phyloP scores from a whole-genome alignment of 169 alveolate species.

The Babesia ovis region DNA sequence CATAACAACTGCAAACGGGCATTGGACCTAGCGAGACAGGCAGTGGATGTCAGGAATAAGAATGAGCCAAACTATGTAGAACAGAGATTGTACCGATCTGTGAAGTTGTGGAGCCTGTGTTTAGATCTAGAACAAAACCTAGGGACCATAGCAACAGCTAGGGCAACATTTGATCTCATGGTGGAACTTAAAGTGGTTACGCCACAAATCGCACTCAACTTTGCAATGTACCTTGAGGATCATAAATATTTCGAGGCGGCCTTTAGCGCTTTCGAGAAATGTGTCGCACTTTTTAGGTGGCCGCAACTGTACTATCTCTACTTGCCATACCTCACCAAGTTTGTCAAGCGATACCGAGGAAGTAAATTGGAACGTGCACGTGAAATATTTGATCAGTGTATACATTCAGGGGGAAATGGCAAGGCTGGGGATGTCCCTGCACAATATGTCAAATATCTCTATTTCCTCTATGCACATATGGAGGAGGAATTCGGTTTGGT shows the following conservation, averaged over 20 bases:
- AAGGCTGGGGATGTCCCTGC: constrained; percentile 78
- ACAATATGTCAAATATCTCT: constrained; percentile 73
- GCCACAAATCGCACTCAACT: constrained; percentile 74
- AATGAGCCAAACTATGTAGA: constrained; percentile 34
- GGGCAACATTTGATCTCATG: constrained; percentile 74
- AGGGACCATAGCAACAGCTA: constrained; percentile 73
- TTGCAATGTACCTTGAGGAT: constrained; percentile 72
- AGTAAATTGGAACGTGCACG: constrained; percentile 91
- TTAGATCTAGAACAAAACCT: constrained; percentile 75
- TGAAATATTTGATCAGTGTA: constrained; percentile 86
- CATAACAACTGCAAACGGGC: constrained; percentile 53
- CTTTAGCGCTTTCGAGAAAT: constrained; percentile 90
- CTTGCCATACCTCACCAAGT: constrained; percentile 85
- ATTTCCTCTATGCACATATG: constrained; percentile 83
- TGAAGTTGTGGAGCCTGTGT: constrained; percentile 63
- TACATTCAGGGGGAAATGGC: constrained; percentile 63
- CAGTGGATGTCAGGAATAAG: constrained; percentile 41
- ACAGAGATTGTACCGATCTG: constrained; percentile 44
- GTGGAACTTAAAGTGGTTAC: constrained; percentile 74
- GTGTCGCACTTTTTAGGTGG: constrained; percentile 87
- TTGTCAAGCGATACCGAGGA: constrained; percentile 84
- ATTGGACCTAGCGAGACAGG: constrained; percentile 47
- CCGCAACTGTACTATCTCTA: constrained; percentile 91
- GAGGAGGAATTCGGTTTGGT: constrained; percentile 92
- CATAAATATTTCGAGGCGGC: constrained; percentile 87